Evolutionary conservation across 768 basidiomycete genomes (phyloP).

Genomic region (Macrolepiota fuliginosa): DNA sequence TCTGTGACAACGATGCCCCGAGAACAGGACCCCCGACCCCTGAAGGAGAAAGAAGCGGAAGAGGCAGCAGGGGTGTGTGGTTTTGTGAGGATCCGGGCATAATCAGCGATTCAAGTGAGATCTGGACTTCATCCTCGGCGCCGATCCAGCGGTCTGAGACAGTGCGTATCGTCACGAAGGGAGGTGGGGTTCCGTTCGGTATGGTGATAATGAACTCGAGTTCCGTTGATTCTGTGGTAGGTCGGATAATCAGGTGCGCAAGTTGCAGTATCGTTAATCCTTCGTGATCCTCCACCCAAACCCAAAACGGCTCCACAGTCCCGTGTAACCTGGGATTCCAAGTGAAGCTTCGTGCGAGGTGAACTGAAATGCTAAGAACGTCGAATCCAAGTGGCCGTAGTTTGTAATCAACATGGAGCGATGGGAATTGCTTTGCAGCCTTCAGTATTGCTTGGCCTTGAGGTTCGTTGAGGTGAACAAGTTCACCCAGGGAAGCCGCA

Average conservation of each 20-base stretch:
- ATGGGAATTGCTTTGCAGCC: conserved; percentile 86
- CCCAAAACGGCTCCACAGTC: conserved; percentile 82
- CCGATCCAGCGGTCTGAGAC: conserved; percentile 94
- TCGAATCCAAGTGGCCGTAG: conserved; percentile 84
- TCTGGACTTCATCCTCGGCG: conserved; percentile 69
- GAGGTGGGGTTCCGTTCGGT: conserved; percentile 51
- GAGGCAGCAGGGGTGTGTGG: conserved; percentile 62
- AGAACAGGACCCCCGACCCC: conserved; percentile 47
- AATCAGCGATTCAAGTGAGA: conserved; percentile 64
- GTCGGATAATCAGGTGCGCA: conserved; percentile 68
- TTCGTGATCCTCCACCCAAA: conserved; percentile 91
- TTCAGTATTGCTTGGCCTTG: conserved; percentile 79
- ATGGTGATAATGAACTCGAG: conserved; percentile 84
- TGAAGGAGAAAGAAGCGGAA: conserved; percentile 70
- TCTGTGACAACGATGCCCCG: conserved; percentile 41
- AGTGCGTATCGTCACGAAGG: conserved; percentile 70
- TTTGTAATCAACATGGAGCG: conserved; percentile 57
- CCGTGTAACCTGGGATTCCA: conserved; percentile 83
- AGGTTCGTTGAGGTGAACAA: conserved; percentile 82
- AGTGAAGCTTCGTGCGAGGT: conserved; percentile 63
- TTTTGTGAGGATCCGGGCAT: conserved; percentile 68
- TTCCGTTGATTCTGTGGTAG: conserved; percentile 54
- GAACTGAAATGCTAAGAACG: conserved; percentile 73
- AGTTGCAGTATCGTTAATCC: conserved; percentile 83
- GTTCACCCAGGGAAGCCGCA: conserved; percentile 67